Conservation (phyloP, 345 rosid genomes). For the Erysimum cheiranthoides region DNA sequence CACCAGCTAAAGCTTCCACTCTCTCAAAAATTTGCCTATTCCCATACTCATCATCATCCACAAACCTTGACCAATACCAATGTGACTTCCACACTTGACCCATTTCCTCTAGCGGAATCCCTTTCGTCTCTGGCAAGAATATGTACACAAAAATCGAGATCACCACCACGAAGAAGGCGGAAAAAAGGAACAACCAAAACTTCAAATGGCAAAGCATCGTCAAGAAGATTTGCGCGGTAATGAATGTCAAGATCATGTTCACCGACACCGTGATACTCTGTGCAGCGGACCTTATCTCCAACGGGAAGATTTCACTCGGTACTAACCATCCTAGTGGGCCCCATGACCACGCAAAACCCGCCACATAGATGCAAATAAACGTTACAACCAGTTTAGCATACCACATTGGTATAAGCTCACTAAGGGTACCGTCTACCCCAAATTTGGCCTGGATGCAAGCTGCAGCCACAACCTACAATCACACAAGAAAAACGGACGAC, state of each 20-base stretch:
- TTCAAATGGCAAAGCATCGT: slow-evolving; percentile 47
- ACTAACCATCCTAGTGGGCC: slow-evolving; percentile 53
- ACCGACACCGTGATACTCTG: slow-evolving; percentile 50
- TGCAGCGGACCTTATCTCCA: slow-evolving; percentile 51
- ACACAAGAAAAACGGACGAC: not conserved
- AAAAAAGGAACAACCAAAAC: slow-evolving; percentile 45
- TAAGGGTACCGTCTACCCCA: slow-evolving; percentile 45
- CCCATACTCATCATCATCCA: slow-evolving; percentile 45
- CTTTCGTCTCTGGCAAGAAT: slow-evolving; percentile 49
- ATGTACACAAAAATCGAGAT: slow-evolving; percentile 46
- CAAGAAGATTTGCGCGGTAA: slow-evolving; percentile 48
- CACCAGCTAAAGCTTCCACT: too few relatives aligned
- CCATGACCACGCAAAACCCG: slow-evolving; percentile 54
- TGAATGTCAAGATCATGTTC: slow-evolving; percentile 51
- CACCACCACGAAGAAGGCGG: slow-evolving; percentile 46
- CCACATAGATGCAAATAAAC: slow-evolving; percentile 49
- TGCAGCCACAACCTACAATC: slow-evolving; percentile 48
- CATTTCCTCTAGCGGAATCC: slow-evolving; percentile 52
- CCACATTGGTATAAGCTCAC: slow-evolving; percentile 44
- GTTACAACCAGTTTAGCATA: slow-evolving; percentile 47
- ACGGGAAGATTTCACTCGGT: slow-evolving; percentile 50
- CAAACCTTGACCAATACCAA: slow-evolving; percentile 50
- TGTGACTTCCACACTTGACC: slow-evolving; percentile 50
- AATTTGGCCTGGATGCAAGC: slow-evolving; percentile 49
- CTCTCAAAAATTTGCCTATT: slow-evolving; percentile 4